phyloP scores from a whole-genome alignment of 2,329 filamentous ascomycete genomes.

The Ilyonectria sp. region DNA sequence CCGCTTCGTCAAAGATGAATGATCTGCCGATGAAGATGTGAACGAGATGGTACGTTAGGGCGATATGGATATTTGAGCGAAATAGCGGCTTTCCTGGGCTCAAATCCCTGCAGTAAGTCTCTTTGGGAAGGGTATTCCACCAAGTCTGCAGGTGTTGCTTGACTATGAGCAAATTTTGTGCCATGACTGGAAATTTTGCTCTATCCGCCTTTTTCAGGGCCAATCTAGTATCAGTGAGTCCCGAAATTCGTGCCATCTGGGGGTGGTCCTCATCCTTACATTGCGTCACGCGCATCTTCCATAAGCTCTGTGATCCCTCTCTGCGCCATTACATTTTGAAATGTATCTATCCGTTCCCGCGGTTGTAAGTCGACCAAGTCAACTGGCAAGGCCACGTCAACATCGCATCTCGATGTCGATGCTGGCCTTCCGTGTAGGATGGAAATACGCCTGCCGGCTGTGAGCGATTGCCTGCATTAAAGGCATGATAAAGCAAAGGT shows the following conservation, averaged over 20 bases:
- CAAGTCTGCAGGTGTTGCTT: conserved; percentile 27
- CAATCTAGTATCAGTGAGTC: conserved; percentile 15
- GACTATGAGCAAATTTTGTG: conserved; percentile 28
- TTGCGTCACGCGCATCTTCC: conserved; percentile 40
- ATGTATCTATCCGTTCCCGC: conserved; percentile 34
- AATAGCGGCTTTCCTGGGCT: conserved; percentile 40
- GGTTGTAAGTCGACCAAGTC: conserved; percentile 35
- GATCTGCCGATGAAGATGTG: conserved; percentile 41
- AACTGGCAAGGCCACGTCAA: conserved; percentile 28
- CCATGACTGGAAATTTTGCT: background rate
- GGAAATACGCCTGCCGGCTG: conserved; percentile 32
- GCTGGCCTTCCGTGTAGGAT: conserved; percentile 41
- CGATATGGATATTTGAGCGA: conserved; percentile 40
- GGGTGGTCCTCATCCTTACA: conserved; percentile 19
- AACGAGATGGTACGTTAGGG: conserved; percentile 37
- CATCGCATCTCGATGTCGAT: conserved; percentile 35
- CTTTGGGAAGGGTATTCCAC: conserved; percentile 37
- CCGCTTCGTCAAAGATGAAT: conserved; percentile 34
- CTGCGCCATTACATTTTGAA: conserved; percentile 38
- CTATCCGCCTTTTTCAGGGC: conserved; percentile 31
- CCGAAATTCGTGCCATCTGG: too few species aligned
- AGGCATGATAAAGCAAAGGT: background rate
- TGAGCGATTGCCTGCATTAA: background rate
- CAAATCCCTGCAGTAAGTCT: conserved; percentile 39
- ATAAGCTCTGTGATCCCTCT: conserved; percentile 39